Conservation (phyloP, 2,329 filamentous ascomycete species). For the Atkinsonella texensis region DNA sequence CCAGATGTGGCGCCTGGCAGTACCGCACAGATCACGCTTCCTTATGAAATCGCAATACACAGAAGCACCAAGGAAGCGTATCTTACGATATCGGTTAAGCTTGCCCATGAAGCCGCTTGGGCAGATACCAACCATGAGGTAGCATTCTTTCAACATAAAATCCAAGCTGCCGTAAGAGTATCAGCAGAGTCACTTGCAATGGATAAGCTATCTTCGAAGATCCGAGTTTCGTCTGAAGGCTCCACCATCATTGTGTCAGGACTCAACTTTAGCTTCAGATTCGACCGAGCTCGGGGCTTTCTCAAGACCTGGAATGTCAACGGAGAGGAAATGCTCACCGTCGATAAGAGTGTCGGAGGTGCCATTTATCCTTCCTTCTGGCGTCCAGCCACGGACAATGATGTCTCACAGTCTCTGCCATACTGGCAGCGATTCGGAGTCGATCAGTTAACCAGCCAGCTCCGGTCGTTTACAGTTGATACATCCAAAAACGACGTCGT, state of each 20-base stretch:
- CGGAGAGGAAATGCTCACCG: conserved; percentile 21
- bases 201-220: conserved; percentile 1
- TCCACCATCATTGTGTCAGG: background rate
- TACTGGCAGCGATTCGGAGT: conserved; percentile 46
- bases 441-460: conserved; percentile 31
- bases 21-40: conserved; percentile 9
- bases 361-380: conserved; percentile 41
- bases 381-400: conserved; percentile 55
- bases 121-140: conserved; percentile 39
- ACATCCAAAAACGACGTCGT: conserved; percentile 29
- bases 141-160: conserved; percentile 39
- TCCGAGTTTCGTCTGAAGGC: background rate
- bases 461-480: conserved; percentile 26
- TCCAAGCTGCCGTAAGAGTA: conserved; percentile 15
- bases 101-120: conserved; percentile 35
- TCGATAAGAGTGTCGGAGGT: conserved; percentile 21
- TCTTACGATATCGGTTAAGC: conserved; percentile 32
- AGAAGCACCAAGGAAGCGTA: conserved; percentile 24
- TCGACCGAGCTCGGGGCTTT: conserved; percentile 32
- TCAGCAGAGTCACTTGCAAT: background rate
- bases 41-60: background rate
- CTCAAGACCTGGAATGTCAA: conserved; percentile 29
- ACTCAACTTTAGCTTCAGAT: conserved; percentile 24
- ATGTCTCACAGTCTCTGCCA: conserved; percentile 37
- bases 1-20: conserved; percentile 28